Evolutionary conservation across 2,329 filamentous ascomycete species (phyloP).

Genomic region (Akanthomyces dipterigenus): DNA sequence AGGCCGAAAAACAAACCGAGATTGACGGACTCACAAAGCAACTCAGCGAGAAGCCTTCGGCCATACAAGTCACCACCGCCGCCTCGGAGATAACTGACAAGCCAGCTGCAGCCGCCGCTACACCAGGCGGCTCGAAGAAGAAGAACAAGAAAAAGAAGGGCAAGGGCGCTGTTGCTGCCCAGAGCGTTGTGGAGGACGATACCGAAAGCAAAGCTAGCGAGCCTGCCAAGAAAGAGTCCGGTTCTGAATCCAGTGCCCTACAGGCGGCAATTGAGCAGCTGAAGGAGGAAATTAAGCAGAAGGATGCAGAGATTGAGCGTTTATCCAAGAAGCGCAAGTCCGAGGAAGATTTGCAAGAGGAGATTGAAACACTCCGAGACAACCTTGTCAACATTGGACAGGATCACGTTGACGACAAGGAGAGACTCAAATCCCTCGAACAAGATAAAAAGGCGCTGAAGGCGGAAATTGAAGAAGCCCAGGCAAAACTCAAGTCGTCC

Average conservation of each 20-base stretch:
- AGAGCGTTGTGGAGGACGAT: slow-evolving; percentile 20
- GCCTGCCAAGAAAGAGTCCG: slow-evolving; percentile 28
- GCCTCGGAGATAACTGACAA: background rate
- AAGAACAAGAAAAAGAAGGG: slow-evolving; percentile 80
- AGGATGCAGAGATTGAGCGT: slow-evolving; percentile 65
- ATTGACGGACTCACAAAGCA: slow-evolving; percentile 37
- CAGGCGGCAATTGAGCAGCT: slow-evolving; percentile 44
- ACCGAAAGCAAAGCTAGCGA: slow-evolving; percentile 33
- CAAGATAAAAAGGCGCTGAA: slow-evolving; percentile 62
- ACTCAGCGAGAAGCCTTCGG: slow-evolving; percentile 27
- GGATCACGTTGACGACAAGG: slow-evolving; percentile 77
- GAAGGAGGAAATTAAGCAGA: slow-evolving; percentile 50
- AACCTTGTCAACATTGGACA: slow-evolving; percentile 73
- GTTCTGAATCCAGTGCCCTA: slow-evolving; percentile 31
- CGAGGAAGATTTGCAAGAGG: slow-evolving; percentile 73
- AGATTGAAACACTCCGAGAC: slow-evolving; percentile 77
- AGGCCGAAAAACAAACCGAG: slow-evolving; percentile 24
- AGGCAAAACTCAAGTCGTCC: slow-evolving; percentile 56
- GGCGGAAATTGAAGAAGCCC: slow-evolving; percentile 55
- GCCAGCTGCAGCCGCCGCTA: slow-evolving; percentile 17
- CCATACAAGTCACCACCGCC: slow-evolving; percentile 20
- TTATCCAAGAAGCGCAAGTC: slow-evolving; percentile 64
- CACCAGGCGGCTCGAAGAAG: slow-evolving; percentile 31
- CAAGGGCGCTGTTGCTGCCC: slow-evolving; percentile 52
- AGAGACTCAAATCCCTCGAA: slow-evolving; percentile 64